Evolutionary conservation across 306 rosid genomes (phyloP).

Genomic region (Rosa multiflora): DNA sequence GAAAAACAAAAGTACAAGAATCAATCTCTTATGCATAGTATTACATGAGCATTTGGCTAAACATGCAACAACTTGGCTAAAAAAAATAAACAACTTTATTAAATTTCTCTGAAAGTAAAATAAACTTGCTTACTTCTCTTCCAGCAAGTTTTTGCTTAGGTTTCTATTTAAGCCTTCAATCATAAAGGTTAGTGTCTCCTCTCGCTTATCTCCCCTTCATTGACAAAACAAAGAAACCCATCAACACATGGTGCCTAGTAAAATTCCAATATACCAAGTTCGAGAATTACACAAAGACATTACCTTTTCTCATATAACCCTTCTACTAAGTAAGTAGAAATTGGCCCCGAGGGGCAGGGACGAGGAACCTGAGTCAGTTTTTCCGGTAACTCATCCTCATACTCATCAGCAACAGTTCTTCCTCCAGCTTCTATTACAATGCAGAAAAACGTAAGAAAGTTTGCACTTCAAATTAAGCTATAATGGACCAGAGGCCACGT

Average conservation of each 20-base stretch:
- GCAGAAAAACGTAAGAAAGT: neutral
- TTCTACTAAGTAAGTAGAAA: neutral
- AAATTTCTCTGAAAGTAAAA: neutral
- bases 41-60: neutral
- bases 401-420: neutral
- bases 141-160: constrained; percentile 9
- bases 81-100: neutral
- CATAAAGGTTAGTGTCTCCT: constrained; percentile 22
- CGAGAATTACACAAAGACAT: neutral
- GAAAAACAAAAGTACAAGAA: neutral
- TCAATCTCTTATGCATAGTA: neutral
- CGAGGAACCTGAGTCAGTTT: neutral
- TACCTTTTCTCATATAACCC: constrained; percentile 21
- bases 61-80: neutral
- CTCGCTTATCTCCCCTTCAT: constrained; percentile 31
- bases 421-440: neutral
- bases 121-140: constrained; percentile 23
- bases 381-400: neutral
- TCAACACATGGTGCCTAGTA: neutral
- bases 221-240: constrained; percentile 6
- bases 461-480: neutral
- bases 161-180: constrained; percentile 8
- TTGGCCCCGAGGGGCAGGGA: neutral
- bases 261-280: neutral
- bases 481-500: neutral